Percentiles rank a stretch among this genome's conserved stretches.
These are phyloP conservation scores for Laburnicola sp. DNA, from an alignment of 2,329 filamentous ascomycete species.

Conservation along the genomic window DNA sequence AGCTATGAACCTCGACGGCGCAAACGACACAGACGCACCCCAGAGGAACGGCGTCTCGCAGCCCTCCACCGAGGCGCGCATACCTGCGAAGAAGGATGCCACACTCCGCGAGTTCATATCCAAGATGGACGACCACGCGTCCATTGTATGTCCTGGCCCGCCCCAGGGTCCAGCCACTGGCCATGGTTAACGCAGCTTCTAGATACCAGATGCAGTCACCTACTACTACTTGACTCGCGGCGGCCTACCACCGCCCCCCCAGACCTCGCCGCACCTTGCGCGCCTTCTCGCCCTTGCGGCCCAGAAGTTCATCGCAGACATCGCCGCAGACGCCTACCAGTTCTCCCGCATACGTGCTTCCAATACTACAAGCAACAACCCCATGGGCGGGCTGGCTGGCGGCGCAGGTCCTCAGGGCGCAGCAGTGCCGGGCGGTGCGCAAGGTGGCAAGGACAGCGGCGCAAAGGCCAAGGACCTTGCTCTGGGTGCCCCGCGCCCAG, in stretches of 20 bases:
- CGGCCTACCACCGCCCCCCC: constrained; percentile 87
- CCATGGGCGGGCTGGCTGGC: constrained; percentile 78
- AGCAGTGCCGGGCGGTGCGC: constrained; percentile 59
- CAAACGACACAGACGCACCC: constrained; percentile 41
- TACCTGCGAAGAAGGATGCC: constrained; percentile 84
- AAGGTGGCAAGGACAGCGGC: constrained; percentile 50
- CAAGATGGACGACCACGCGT: constrained; percentile 98
- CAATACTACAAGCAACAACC: constrained; percentile 86
- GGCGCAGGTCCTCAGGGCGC: constrained; percentile 65
- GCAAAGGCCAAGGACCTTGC: constrained; percentile 53
- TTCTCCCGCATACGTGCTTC: constrained; percentile 95
- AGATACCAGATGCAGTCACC: constrained; percentile 97
- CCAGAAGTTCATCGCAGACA: constrained; percentile 97
- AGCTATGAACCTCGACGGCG: constrained; percentile 48
- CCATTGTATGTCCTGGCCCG: constrained; percentile 69
- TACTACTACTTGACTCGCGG: constrained; percentile 97
- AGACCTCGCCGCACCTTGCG: constrained; percentile 86
- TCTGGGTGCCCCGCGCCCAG: constrained; percentile 53
- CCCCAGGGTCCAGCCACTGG: constrained; percentile 1
- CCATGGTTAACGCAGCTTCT: constrained; percentile 17
- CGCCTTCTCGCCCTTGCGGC: constrained; percentile 95
- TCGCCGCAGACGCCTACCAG: constrained; percentile 96
- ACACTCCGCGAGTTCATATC: constrained; percentile 88
- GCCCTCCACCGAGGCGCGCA: constrained; percentile 60
- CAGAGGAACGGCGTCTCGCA: constrained; percentile 45